Evolutionary conservation across 1,284 basidiomycete species (phyloP).

Genomic region (Naganishia sp.): DNA sequence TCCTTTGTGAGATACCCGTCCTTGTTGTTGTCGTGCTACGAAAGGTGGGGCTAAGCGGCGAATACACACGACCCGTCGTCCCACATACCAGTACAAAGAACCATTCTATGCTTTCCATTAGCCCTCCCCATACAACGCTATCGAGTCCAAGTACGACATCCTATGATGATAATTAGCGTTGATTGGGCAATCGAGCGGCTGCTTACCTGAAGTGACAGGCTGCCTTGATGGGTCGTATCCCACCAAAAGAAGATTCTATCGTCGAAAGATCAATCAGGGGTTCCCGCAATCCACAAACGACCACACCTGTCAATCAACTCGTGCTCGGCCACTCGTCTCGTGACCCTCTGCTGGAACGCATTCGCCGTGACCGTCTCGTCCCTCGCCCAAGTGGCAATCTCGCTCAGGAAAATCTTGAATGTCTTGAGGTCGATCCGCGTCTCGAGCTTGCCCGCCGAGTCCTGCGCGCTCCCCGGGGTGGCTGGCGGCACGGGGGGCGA

Average conservation of each 20-base stretch:
- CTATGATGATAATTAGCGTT: slow-evolving; percentile 54
- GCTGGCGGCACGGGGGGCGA: slow-evolving; percentile 21
- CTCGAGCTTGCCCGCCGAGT: slow-evolving; percentile 75
- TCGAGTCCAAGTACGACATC: slow-evolving; percentile 88
- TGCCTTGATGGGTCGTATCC: slow-evolving; percentile 77
- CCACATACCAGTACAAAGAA: slow-evolving; percentile 76
- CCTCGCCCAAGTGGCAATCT: slow-evolving; percentile 93
- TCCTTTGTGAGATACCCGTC: slow-evolving; percentile 94
- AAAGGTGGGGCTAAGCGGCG: neutral
- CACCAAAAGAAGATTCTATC: slow-evolving; percentile 83
- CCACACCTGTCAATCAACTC: slow-evolving; percentile 56
- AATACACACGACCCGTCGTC: neutral
- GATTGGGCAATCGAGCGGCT: slow-evolving; percentile 2
- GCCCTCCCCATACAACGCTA: slow-evolving; percentile 89
- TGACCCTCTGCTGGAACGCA: slow-evolving; percentile 74
- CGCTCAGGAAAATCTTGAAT: slow-evolving; percentile 85
- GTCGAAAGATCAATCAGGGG: neutral
- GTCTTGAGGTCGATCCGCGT: slow-evolving; percentile 83
- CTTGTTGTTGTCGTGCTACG: slow-evolving; percentile 83
- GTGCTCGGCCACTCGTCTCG: slow-evolving; percentile 56
- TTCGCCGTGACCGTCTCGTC: slow-evolving; percentile 91
- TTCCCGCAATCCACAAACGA: slow-evolving; percentile 61
- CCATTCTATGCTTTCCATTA: slow-evolving; percentile 99
- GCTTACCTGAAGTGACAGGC: slow-evolving; percentile 77
- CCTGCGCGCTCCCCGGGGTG: slow-evolving; percentile 38